Evolutionary conservation across 306 rosid genomes (phyloP).

Genomic region (Hylodesmum podocarpum): DNA sequence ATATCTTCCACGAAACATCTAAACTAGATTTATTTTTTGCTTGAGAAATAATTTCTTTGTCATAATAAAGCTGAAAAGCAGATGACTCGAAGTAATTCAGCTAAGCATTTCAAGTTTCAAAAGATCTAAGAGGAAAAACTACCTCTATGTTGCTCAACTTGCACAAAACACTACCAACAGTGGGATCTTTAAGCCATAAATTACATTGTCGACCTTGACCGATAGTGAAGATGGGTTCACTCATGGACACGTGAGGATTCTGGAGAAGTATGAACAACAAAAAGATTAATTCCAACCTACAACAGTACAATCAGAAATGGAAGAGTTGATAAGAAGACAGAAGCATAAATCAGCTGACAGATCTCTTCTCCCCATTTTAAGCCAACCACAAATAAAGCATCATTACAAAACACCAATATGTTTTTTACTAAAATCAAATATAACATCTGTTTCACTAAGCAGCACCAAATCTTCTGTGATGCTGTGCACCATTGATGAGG

Average conservation of each 20-base stretch:
- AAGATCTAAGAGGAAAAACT: constrained; percentile 16
- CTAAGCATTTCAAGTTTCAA: constrained; percentile 11
- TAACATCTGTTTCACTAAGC: not conserved
- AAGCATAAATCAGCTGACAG: constrained; percentile 5
- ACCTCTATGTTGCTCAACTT: constrained; percentile 81
- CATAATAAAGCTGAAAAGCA: constrained; percentile 3
- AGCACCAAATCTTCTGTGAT: not conserved
- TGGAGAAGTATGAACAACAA: constrained; percentile 51
- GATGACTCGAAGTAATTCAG: not conserved
- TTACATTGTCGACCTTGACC: constrained; percentile 81
- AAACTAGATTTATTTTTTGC: not conserved
- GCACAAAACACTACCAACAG: constrained; percentile 67
- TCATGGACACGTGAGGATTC: constrained; percentile 69
- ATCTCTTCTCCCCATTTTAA: constrained; percentile 11
- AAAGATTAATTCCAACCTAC: constrained; percentile 33
- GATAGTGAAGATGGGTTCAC: constrained; percentile 58
- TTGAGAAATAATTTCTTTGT: not conserved
- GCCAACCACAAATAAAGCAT: not conserved
- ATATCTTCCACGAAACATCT: not conserved
- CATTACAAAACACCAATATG: not conserved
- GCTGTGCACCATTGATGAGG: not conserved
- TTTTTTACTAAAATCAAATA: not conserved
- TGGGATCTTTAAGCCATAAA: constrained; percentile 73
- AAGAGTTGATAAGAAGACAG: constrained; percentile 14
- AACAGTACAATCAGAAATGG: constrained; percentile 10